These are phyloP conservation scores for Didymellaceae sp. DNA, from an alignment of 2,329 filamentous ascomycete genomes.

Conservation along the genomic window DNA sequence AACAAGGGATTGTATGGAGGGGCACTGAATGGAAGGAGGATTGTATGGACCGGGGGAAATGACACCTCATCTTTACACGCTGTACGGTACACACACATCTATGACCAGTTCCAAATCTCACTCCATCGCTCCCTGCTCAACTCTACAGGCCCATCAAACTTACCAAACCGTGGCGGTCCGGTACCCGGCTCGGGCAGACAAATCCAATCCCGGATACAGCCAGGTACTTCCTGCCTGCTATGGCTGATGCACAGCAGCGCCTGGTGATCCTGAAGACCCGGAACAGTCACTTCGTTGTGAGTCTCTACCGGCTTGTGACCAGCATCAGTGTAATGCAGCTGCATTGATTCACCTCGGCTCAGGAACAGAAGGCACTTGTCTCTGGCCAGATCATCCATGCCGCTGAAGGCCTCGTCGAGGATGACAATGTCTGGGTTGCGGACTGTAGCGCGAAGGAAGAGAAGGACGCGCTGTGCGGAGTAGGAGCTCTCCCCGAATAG, in stretches of 20 bases:
- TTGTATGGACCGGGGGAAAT: no score
- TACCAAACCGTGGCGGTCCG: slow-evolving; percentile 69
- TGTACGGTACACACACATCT: no score
- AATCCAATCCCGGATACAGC: slow-evolving; percentile 82
- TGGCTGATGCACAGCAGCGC: slow-evolving; percentile 93
- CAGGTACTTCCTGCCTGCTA: slow-evolving; percentile 86
- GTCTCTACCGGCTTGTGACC: slow-evolving; percentile 51
- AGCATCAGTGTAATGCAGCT: slow-evolving; percentile 42
- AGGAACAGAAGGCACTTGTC: slow-evolving; percentile 88
- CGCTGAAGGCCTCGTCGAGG: slow-evolving; percentile 59
- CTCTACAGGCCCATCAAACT: slow-evolving; percentile 66
- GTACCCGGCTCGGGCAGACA: slow-evolving; percentile 80
- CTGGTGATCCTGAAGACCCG: slow-evolving; percentile 72
- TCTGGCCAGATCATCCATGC: slow-evolving; percentile 65
- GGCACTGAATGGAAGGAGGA: no score
- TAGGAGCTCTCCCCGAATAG: slow-evolving; percentile 79
- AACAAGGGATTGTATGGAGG: no score
- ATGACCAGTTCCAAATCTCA: slow-evolving; percentile 56
- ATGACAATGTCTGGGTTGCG: slow-evolving; percentile 56
- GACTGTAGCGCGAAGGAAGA: slow-evolving; percentile 70
- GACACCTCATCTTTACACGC: no score
- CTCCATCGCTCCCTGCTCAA: slow-evolving; percentile 66
- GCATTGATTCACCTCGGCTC: slow-evolving; percentile 53
- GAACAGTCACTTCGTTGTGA: slow-evolving; percentile 59
- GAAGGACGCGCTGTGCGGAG: slow-evolving; percentile 79